phyloP scores from a whole-genome alignment of 176 grass and related monocot genomes.

The Bothriochloa decipiens region DNA sequence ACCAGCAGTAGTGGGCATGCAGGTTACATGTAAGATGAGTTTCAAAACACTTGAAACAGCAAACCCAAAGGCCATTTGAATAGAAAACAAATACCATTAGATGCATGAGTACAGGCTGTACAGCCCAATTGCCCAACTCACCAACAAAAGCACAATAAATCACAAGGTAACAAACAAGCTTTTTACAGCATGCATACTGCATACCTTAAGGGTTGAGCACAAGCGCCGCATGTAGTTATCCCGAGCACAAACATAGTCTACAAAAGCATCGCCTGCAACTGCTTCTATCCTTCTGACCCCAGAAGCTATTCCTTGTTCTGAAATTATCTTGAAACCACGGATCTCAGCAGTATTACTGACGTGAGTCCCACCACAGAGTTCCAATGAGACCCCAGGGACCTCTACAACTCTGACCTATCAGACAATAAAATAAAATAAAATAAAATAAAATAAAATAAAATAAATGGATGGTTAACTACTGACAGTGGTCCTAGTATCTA shows the following conservation, averaged over 20 bases:
- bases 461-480: not conserved
- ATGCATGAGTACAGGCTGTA: not conserved
- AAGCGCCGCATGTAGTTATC: conserved; percentile 86
- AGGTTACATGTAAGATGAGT: not conserved
- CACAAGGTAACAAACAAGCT: conserved; percentile 2
- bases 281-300: conserved; percentile 93
- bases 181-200: conserved; percentile 4
- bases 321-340: conserved; percentile 94
- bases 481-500: not conserved
- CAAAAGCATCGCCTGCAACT: conserved; percentile 91
- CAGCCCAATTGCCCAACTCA: not conserved
- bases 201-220: conserved; percentile 78
- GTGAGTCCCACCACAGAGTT: conserved; percentile 95
- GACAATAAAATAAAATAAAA: conserved; percentile 6
- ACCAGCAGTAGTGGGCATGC: conserved; percentile 12
- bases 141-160: conserved; percentile 17
- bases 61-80: conserved; percentile 26
- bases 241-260: conserved; percentile 85
- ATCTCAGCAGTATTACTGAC: conserved; percentile 89
- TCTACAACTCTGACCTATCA: conserved; percentile 91
- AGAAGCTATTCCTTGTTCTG: conserved; percentile 96
- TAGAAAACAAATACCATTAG: not conserved
- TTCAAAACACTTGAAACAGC: conserved; percentile 5
- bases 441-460: conserved; percentile 6
- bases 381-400: conserved; percentile 95